Evolutionary conservation across 441 rosid genomes (phyloP).

Genomic region (Erodium trifolium): DNA sequence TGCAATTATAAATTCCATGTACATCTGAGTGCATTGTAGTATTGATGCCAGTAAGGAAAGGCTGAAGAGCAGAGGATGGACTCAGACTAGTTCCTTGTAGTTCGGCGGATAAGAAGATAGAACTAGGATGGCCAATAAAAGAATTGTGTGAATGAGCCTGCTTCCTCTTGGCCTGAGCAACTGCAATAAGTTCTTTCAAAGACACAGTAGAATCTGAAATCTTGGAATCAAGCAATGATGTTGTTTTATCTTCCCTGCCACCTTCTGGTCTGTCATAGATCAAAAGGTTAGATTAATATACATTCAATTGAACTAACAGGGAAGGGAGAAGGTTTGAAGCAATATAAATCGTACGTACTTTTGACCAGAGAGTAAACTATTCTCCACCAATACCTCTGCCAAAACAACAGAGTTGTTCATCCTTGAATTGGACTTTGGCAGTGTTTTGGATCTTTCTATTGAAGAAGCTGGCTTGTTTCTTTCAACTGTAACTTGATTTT

Average conservation of each 20-base stretch:
- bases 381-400: slow-evolving; percentile 37
- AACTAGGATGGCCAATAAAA: slow-evolving; percentile 38
- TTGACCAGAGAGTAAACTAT: slow-evolving; percentile 30
- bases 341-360: slow-evolving; percentile 30
- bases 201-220: slow-evolving; percentile 60
- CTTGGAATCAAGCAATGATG: slow-evolving; percentile 36
- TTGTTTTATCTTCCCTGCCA: slow-evolving; percentile 40
- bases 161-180: slow-evolving; percentile 92
- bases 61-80: slow-evolving; percentile 43
- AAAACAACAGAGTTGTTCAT: slow-evolving; percentile 29
- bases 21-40: slow-evolving; percentile 32
- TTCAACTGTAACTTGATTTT: slow-evolving; percentile 41
- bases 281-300: slow-evolving; percentile 14
- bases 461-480: slow-evolving; percentile 40
- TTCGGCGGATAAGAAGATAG: slow-evolving; percentile 29
- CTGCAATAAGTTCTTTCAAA: slow-evolving; percentile 93
- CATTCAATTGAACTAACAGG: slow-evolving; percentile 14
- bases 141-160: slow-evolving; percentile 66
- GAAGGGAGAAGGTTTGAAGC: slow-evolving; percentile 14
- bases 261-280: slow-evolving; percentile 39
- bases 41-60: slow-evolving; percentile 33
- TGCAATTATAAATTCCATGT: slow-evolving; percentile 34
- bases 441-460: slow-evolving; percentile 46
- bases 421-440: slow-evolving; percentile 40
- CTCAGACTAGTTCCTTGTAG: slow-evolving; percentile 49